Evolutionary conservation across 257 asterid species (phyloP).

Genomic region (Solanum sejunctum): DNA sequence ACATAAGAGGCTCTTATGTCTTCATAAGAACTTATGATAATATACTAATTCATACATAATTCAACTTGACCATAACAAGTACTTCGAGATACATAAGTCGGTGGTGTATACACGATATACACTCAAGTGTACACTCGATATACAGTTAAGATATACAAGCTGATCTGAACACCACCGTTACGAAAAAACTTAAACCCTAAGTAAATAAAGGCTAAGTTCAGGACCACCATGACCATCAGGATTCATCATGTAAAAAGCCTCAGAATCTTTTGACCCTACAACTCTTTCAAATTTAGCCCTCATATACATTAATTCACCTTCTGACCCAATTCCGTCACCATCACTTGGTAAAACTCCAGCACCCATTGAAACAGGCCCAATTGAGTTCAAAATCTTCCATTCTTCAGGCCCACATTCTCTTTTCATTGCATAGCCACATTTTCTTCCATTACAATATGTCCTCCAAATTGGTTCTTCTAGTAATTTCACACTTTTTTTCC

Average conservation of each 20-base stretch:
- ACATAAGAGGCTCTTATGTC: not conserved
- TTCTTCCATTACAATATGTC: conserved; percentile 78
- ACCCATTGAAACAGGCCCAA: conserved; percentile 90
- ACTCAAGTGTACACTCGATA: not conserved
- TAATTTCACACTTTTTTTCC: conserved; percentile 34
- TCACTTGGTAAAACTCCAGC: conserved; percentile 86
- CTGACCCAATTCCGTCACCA: conserved; percentile 19
- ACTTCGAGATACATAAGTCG: not conserved
- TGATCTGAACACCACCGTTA: not conserved
- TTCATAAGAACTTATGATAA: not conserved
- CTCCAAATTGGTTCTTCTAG: conserved; percentile 72
- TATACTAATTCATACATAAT: not conserved
- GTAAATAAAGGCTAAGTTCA: conserved; percentile 82
- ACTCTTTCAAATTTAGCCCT: conserved; percentile 91
- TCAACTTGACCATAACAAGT: not conserved
- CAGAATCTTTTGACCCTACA: conserved; percentile 85
- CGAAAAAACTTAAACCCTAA: conserved; percentile 33
- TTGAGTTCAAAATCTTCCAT: conserved; percentile 64
- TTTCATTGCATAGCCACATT: conserved; percentile 75
- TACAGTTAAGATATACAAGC: not conserved
- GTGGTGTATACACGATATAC: not conserved
- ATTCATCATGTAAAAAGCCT: conserved; percentile 94
- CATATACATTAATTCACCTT: conserved; percentile 89
- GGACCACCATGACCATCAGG: conserved; percentile 95
- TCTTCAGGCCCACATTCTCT: conserved; percentile 78